Conservation (phyloP, 768 basidiomycete genomes). For the Tulasnella calospora region DNA sequence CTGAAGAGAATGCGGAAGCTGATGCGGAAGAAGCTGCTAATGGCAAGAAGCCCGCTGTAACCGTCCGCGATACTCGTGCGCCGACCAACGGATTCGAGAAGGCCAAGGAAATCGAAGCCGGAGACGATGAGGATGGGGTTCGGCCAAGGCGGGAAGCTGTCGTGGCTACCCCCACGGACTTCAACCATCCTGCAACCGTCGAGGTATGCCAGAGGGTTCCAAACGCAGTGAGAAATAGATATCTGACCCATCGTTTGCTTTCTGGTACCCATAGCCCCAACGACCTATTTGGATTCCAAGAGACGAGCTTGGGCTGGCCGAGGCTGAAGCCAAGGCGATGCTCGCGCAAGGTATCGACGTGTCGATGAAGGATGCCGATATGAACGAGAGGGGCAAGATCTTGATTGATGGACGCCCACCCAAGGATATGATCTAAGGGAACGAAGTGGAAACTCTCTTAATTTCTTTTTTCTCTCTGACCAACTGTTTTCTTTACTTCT, state of each 20-base stretch:
- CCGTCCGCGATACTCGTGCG: neutral
- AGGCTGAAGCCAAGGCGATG: conserved; percentile 57
- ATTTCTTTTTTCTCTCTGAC: neutral
- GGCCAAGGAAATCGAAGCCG: conserved; percentile 21
- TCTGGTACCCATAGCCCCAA: conserved; percentile 47
- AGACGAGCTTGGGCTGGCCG: conserved; percentile 61
- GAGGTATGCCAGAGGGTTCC: conserved; percentile 31
- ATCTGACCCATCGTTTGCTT: neutral
- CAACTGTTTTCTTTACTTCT: neutral
- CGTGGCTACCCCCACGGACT: conserved; percentile 41
- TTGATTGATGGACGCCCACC: conserved; percentile 48
- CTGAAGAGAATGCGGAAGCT: conserved; percentile 22
- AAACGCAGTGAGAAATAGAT: neutral
- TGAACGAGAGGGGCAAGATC: conserved; percentile 61
- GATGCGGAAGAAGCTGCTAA: neutral
- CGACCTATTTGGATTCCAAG: conserved; percentile 78
- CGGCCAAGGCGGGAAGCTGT: conserved; percentile 6
- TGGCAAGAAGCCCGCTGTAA: neutral
- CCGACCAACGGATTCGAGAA: conserved; percentile 12
- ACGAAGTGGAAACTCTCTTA: neutral
- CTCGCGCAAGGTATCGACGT: conserved; percentile 49
- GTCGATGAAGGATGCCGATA: conserved; percentile 48
- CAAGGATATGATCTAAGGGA: conserved; percentile 27
- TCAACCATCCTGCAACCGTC: conserved; percentile 78
- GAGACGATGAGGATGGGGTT: conserved; percentile 28